Base-by-base conservation (phyloP, 23 red algal species). In the Gracilaria vermiculophylla region DNA sequence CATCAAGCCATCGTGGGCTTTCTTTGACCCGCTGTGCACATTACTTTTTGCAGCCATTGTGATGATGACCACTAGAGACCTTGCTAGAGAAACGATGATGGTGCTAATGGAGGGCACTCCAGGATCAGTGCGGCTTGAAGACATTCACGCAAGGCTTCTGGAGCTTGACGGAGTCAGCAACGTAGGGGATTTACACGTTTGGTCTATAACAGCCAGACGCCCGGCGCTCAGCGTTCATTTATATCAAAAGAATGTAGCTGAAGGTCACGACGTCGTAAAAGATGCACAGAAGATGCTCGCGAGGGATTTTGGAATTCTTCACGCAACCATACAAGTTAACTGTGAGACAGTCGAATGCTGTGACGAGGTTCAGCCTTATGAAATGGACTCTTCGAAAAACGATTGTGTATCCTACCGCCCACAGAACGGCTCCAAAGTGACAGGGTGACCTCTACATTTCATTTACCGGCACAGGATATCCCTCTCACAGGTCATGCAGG, bases 21-120 rank as follows among this genome's bases (percentile, higher is more conserved):
- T 89, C 25, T 69, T 91, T 39, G 96, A 98, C 67, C 96, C 96
- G 17, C 24, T 98, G 7, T 98, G 96, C 73, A 98, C 96, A 33
- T 75, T 98, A 24, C 50, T 95, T 15, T 98, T 98, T 36, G 78
- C 91, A 14, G 62, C 53, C 9, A 88, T 98, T 19, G 96, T 98
- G 33, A 45, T 98, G 25, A 85, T 89, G 55, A 98, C 96, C 10
- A 98, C 96, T 27, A 65, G 54, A 34, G 55, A 87, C 34, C 65
- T 98, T 62, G 91, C 91, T 43, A 74, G 58, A 32, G 93, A 98
- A 43, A 98, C 89, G 9, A 52, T 98, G 34, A 64, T 82, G 27
- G 96, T 98, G 1, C 72, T 98, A 33, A 98, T 98, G 96, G 96
- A 98, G 74, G 96, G 92, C 9, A 98, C 96, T 24, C 96, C 96